Evolutionary conservation across 2,329 filamentous ascomycete species (phyloP).

Genomic region (Nannizziopsis arthrosporioides): DNA sequence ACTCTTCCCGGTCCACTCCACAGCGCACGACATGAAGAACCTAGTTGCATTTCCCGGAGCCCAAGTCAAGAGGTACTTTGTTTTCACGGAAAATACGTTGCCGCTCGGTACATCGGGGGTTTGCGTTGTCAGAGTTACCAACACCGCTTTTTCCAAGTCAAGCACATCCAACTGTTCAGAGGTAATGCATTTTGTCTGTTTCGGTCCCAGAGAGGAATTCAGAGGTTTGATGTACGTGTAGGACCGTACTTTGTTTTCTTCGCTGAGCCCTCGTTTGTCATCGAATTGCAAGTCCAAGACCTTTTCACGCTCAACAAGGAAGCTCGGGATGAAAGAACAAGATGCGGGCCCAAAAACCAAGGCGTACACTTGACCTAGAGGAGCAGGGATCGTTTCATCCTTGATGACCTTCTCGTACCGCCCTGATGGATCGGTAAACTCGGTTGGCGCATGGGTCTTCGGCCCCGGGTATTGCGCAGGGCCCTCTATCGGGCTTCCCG

Average conservation of each 20-base stretch:
- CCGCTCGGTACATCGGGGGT: conserved; percentile 93
- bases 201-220: conserved; percentile 71
- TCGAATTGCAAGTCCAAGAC: conserved; percentile 77
- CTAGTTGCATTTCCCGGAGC: conserved; percentile 74
- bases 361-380: conserved; percentile 81
- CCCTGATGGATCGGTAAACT: conserved; percentile 63
- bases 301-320: conserved; percentile 77
- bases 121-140: conserved; percentile 69
- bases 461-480: conserved; percentile 68
- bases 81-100: conserved; percentile 83
- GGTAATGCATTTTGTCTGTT: conserved; percentile 87
- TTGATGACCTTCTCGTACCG: conserved; percentile 80
- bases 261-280: conserved; percentile 65
- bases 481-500: conserved; percentile 25
- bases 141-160: conserved; percentile 77
- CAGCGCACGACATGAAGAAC: conserved; percentile 73
- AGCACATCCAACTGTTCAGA: conserved; percentile 71
- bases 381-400: conserved; percentile 76
- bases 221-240: conserved; percentile 91
- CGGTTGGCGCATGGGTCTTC: conserved; percentile 67
- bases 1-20: conserved; percentile 96
- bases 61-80: conserved; percentile 90
- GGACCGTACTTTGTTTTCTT: conserved; percentile 60
- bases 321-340: conserved; percentile 70
- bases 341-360: conserved; percentile 77